A percentile compares a stretch with the other conserved stretches of the same genome.
These are phyloP conservation scores for Volvox africanus DNA, from an alignment of 139 green algal genomes.

Conservation along the genomic window DNA sequence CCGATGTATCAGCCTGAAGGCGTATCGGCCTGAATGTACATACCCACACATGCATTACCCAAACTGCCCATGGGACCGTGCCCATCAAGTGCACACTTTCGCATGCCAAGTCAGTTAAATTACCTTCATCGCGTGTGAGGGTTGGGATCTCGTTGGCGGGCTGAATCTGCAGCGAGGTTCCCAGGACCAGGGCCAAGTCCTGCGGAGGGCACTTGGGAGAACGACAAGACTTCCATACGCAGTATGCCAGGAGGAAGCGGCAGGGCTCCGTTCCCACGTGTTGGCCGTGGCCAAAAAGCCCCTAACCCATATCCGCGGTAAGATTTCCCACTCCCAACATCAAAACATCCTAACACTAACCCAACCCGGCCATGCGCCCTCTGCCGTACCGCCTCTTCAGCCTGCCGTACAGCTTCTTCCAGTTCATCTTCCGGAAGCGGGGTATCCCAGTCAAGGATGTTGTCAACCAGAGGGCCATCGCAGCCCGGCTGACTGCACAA, in stretches of 20 bases:
- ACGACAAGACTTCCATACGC: background rate
- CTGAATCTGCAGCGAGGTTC: conserved; percentile 92
- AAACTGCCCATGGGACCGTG: too few species aligned
- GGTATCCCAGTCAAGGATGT: conserved; percentile 92
- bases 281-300: too few species aligned
- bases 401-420: conserved; percentile 70
- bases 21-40: too few species aligned
- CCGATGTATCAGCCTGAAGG: too few species aligned
- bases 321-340: too few species aligned
- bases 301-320: too few species aligned
- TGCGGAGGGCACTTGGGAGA: conserved; percentile 1
- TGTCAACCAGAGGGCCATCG: conserved; percentile 75
- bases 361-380: background rate
- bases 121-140: conserved; percentile 49
- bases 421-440: conserved; percentile 90
- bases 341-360: too few species aligned
- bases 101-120: too few species aligned
- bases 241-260: too few species aligned
- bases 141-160: conserved; percentile 89
- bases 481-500: conserved; percentile 75
- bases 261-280: too few species aligned
- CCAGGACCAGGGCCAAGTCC: conserved; percentile 87
- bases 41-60: too few species aligned
- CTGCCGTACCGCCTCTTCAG: conserved; percentile 69
- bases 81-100: too few species aligned